A percentile compares a stretch with the other conserved stretches of the same genome.
Evolutionary conservation across 2,329 filamentous ascomycete species (phyloP).

Genomic region (Colletotrichum gloeosporioides): DNA sequence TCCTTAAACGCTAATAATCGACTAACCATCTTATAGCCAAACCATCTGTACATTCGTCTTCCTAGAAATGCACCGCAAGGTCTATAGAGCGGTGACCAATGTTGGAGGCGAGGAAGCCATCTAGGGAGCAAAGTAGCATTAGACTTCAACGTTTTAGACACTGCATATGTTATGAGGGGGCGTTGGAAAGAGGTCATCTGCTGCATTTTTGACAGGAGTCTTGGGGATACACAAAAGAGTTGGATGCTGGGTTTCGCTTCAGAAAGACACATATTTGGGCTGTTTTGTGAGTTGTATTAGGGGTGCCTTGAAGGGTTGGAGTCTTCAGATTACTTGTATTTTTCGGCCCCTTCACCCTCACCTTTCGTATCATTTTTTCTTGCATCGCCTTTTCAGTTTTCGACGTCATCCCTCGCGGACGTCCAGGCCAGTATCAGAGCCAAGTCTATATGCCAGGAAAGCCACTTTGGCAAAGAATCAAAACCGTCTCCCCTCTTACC

Average conservation of each 20-base stretch:
- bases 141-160: slow-evolving; percentile 7
- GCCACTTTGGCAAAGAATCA: background rate
- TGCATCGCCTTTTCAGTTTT: background rate
- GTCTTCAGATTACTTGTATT: background rate
- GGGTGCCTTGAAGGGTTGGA: background rate
- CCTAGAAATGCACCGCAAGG: slow-evolving; percentile 83
- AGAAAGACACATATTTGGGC: background rate
- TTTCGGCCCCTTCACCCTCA: background rate
- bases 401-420: background rate
- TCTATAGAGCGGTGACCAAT: slow-evolving; percentile 65
- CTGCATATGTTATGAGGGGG: slow-evolving; percentile 5
- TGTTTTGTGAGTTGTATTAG: background rate
- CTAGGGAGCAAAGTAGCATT: background rate
- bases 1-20: background rate
- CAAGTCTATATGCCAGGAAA: background rate
- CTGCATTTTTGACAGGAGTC: slow-evolving; percentile 21
- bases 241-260: background rate
- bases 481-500: background rate
- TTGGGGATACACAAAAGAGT: background rate
- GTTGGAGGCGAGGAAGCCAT: slow-evolving; percentile 35
- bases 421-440: background rate
- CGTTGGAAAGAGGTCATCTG: slow-evolving; percentile 12
- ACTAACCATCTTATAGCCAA: slow-evolving; percentile 55
- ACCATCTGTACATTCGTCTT: slow-evolving; percentile 89
- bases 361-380: background rate